A percentile compares a stretch with the other conserved stretches of the same genome.
Evolutionary conservation across 352 stramenopile genomes (phyloP).

Genomic region (Hyaloperonospora arabidopsidis): DNA sequence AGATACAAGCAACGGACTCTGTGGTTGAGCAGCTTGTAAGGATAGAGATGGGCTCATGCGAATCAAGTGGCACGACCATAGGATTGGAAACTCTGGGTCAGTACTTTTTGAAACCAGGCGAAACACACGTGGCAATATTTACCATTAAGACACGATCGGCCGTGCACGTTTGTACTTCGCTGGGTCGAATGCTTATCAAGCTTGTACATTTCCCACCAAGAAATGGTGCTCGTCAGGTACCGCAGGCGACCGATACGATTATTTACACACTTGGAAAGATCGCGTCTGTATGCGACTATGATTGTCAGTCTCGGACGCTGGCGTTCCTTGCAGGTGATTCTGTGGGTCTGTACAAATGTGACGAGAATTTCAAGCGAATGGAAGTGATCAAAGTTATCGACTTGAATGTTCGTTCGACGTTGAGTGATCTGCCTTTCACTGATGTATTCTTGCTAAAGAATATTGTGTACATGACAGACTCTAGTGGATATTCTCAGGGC

Average conservation of each 20-base stretch:
- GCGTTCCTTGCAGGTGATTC: conserved; percentile 16
- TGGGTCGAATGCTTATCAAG: conserved; percentile 17
- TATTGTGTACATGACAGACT: conserved; percentile 30
- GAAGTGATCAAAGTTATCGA: conserved; percentile 23
- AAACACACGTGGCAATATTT: conserved; percentile 22
- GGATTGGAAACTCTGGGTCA: conserved; percentile 13
- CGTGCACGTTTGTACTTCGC: conserved; percentile 16
- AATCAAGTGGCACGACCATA: neutral
- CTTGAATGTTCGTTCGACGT: conserved; percentile 24
- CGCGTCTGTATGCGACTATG: conserved; percentile 23
- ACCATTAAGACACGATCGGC: conserved; percentile 24
- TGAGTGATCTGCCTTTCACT: conserved; percentile 20
- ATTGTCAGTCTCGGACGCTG: conserved; percentile 19
- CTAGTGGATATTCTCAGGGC: conserved; percentile 20
- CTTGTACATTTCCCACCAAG: conserved; percentile 13
- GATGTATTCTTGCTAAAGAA: conserved; percentile 23
- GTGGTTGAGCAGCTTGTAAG: conserved; percentile 17
- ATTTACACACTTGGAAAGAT: conserved; percentile 17
- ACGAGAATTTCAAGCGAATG: conserved; percentile 26
- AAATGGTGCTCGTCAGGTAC: neutral
- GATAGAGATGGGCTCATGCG: conserved; percentile 6
- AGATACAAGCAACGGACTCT: conserved; percentile 3
- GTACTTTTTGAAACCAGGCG: conserved; percentile 1
- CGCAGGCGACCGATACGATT: conserved; percentile 5
- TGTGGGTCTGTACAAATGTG: conserved; percentile 25